phyloP scores from a whole-genome alignment of 257 asterid genomes.

The Pogostemon cablin region DNA sequence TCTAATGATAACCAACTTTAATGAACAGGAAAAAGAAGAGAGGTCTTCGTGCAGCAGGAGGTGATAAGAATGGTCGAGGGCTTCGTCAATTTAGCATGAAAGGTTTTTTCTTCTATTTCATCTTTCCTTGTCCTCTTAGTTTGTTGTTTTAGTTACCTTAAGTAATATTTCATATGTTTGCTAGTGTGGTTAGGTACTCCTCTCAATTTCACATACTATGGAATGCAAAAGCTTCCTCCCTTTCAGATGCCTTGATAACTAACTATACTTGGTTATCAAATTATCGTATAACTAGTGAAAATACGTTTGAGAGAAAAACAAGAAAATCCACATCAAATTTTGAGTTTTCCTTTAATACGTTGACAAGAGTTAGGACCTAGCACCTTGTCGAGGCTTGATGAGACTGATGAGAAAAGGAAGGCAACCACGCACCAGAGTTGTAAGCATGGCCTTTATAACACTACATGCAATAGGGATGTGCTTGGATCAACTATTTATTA shows the following conservation, averaged over 20 bases:
- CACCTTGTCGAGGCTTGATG: too few relatives aligned
- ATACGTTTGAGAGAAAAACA: neutral
- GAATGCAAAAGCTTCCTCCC: neutral
- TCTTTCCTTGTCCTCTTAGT: slow-evolving; percentile 4
- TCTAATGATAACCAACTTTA: slow-evolving; percentile 17
- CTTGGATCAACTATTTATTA: neutral
- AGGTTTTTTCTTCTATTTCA: slow-evolving; percentile 51
- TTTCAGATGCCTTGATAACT: slow-evolving; percentile 21
- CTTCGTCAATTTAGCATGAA: slow-evolving; percentile 95
- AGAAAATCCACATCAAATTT: too few relatives aligned
- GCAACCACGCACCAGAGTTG: too few relatives aligned
- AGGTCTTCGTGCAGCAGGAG: slow-evolving; percentile 76
- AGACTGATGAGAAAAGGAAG: too few relatives aligned
- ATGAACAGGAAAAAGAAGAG: slow-evolving; percentile 76
- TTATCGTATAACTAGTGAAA: neutral
- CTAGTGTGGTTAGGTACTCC: slow-evolving; percentile 6
- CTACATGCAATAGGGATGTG: too few relatives aligned
- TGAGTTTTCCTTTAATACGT: too few relatives aligned
- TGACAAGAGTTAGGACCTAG: too few relatives aligned
- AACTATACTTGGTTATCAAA: slow-evolving; percentile 28
- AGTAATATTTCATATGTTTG: neutral
- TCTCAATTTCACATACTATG: neutral
- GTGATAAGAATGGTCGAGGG: slow-evolving; percentile 89
- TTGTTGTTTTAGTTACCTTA: neutral
- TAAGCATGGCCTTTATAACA: too few relatives aligned